A percentile compares a stretch with the other conserved stretches of the same genome.
Evolutionary conservation across 106 monocot species (phyloP).

Genomic region (Dendrobium huoshanense): DNA sequence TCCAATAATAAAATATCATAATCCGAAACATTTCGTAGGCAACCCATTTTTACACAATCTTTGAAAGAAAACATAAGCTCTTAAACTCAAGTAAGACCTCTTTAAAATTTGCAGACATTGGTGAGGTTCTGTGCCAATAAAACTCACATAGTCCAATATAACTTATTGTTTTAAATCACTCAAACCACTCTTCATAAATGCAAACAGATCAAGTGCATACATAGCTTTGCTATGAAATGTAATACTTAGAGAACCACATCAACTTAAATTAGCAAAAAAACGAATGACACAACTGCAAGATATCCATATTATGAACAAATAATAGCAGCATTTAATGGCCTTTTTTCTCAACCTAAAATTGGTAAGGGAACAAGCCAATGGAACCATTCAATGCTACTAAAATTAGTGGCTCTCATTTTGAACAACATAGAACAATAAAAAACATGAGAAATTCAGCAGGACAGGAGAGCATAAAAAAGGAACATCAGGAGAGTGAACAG

Average conservation of each 20-base stretch:
- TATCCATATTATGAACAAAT: not conserved
- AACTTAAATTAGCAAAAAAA: not conserved
- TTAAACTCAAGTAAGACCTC: not conserved
- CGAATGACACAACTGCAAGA: not conserved
- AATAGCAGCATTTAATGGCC: not conserved
- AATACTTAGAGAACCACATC: not conserved
- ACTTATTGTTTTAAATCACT: not conserved
- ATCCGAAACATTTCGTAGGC: not conserved
- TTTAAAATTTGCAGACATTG: too few species aligned
- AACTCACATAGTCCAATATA: not conserved
- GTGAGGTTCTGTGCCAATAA: not conserved
- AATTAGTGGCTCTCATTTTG: not conserved
- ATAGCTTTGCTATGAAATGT: not conserved
- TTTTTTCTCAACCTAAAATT: not conserved
- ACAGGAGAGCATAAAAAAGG: too few species aligned
- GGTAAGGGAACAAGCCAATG: not conserved
- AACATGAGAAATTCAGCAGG: too few species aligned
- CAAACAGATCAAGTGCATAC: not conserved
- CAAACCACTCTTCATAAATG: not conserved
- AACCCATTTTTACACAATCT: not conserved
- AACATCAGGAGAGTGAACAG: not conserved
- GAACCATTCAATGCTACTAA: not conserved
- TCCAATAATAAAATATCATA: not conserved
- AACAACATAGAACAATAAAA: too few species aligned
- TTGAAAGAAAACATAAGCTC: not conserved